Conservation (phyloP, 768 basidiomycete species). For the Lentinus tigrinus region DNA sequence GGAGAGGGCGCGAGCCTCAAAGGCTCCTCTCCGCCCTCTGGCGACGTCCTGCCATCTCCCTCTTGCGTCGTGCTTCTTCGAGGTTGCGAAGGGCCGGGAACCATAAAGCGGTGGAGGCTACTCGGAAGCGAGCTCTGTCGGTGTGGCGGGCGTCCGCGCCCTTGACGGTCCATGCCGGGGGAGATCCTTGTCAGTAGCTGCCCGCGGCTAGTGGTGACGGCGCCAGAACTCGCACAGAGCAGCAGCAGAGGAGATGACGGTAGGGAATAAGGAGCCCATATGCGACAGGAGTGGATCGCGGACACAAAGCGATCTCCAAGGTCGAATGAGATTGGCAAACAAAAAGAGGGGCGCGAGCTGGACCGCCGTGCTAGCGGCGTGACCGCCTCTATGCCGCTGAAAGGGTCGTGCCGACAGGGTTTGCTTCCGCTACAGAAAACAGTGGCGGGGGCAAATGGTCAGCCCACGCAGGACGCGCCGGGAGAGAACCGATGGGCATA, state of each 20-base stretch:
- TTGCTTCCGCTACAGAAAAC: constrained; percentile 33
- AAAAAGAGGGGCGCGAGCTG: constrained; percentile 3
- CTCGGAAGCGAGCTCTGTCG: constrained; percentile 17
- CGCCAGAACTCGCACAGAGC: constrained; percentile 8
- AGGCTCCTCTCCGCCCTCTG: background rate
- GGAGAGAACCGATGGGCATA: constrained; percentile 22
- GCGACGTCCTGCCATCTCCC: background rate
- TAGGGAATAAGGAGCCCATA: constrained; percentile 13
- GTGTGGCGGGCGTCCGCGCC: constrained; percentile 9
- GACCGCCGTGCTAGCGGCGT: background rate
- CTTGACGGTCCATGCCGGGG: constrained; percentile 14
- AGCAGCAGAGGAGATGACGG: constrained; percentile 11
- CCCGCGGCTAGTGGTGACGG: constrained; percentile 3
- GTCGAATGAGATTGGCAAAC: background rate
- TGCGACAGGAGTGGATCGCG: constrained; percentile 6
- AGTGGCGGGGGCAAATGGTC: constrained; percentile 26
- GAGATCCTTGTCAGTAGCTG: constrained; percentile 1
- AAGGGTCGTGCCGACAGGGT: constrained; percentile 30
- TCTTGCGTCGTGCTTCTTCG: constrained; percentile 1
- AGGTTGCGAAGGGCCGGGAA: constrained; percentile 7
- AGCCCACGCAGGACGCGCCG: constrained; percentile 17
- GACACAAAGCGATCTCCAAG: constrained; percentile 6
- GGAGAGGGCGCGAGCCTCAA: background rate
- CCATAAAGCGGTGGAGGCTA: constrained; percentile 15
- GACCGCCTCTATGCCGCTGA: constrained; percentile 9